phyloP scores from a whole-genome alignment of 768 basidiomycete species.

The Boletales sp. region DNA sequence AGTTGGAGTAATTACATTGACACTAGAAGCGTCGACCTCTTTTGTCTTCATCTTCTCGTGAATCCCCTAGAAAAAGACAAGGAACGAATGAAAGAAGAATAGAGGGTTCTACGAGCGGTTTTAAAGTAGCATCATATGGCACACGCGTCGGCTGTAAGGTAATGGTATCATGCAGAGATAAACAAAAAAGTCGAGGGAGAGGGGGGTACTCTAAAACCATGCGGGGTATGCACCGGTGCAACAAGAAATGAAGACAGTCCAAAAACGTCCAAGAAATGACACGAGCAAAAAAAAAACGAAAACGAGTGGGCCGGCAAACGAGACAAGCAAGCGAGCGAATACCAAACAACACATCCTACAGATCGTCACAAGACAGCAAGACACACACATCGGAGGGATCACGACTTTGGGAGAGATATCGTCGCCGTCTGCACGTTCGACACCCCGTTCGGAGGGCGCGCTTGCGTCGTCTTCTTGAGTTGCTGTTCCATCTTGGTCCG shows the following conservation, averaged over 20 bases:
- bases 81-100: no score
- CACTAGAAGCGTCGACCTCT: no score
- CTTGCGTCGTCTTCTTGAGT: slow-evolving; percentile 54
- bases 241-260: background rate
- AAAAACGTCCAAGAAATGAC: background rate
- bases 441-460: slow-evolving; percentile 29
- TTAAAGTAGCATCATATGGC: no score
- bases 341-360: background rate
- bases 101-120: no score
- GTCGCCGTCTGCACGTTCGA: slow-evolving; percentile 23
- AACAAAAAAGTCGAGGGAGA: no score
- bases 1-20: no score
- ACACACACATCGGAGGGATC: background rate
- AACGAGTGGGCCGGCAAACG: no score
- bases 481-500: slow-evolving; percentile 74
- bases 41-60: no score
- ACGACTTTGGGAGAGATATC: slow-evolving; percentile 29
- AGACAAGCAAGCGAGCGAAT: background rate
- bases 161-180: no score
- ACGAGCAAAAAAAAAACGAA: background rate
- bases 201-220: no score
- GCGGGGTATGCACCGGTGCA: background rate
- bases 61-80: no score
- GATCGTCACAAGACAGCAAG: slow-evolving; percentile 3
- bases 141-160: no score